A percentile compares a stretch with the other conserved stretches of the same genome.
These are phyloP conservation scores for Macrotyloma uniflorum DNA, from an alignment of 306 rosid species.

Conservation along the genomic window DNA sequence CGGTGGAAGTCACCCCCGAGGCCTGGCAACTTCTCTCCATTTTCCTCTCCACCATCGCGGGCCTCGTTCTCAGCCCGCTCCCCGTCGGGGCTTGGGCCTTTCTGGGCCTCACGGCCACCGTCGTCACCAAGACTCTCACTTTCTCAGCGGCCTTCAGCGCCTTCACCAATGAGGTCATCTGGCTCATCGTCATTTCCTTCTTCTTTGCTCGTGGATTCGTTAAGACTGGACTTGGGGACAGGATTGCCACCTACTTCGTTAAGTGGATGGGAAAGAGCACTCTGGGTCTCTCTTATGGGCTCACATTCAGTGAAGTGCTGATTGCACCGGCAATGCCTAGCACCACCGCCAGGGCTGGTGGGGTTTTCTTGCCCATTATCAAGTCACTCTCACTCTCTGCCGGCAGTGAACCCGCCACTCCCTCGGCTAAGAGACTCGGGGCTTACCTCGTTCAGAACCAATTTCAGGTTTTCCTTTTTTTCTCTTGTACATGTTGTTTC, in stretches of 20 bases:
- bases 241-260: slow-evolving; percentile 88
- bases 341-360: slow-evolving; percentile 95
- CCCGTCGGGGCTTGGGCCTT: slow-evolving; percentile 99
- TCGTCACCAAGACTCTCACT: slow-evolving; percentile 68
- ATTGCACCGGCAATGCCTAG: slow-evolving; percentile 99
- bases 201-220: slow-evolving; percentile 97
- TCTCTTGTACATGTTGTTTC: not conserved
- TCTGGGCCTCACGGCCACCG: slow-evolving; percentile 64
- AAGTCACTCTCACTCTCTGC: slow-evolving; percentile 82
- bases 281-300: slow-evolving; percentile 81
- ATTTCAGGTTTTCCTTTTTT: slow-evolving; percentile 77
- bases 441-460: slow-evolving; percentile 82
- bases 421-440: slow-evolving; percentile 74
- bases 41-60: slow-evolving; percentile 85
- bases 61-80: slow-evolving; percentile 82
- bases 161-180: slow-evolving; percentile 89
- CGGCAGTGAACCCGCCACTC: slow-evolving; percentile 71
- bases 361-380: slow-evolving; percentile 91
- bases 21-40: slow-evolving; percentile 94
- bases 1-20: slow-evolving; percentile 65
- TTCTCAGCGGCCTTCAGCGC: slow-evolving; percentile 81
- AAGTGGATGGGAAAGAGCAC: slow-evolving; percentile 93
- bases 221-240: slow-evolving; percentile 89
- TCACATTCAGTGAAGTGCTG: slow-evolving; percentile 82
- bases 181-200: slow-evolving; percentile 95